Base-by-base conservation (phyloP, 2,329 filamentous ascomycete genomes). In the Aureobasidium melanogenum region DNA sequence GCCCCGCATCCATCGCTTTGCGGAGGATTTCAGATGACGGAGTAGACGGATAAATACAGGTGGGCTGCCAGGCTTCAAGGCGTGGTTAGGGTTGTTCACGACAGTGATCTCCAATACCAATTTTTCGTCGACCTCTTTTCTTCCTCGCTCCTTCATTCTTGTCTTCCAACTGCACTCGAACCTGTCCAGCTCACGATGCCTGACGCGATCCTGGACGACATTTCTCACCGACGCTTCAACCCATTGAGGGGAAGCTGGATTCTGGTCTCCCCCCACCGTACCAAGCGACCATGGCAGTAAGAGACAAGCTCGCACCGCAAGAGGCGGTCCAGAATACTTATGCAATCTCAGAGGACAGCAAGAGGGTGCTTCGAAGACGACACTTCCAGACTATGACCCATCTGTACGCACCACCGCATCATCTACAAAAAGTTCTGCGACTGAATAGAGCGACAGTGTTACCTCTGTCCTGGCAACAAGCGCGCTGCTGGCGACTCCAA, bases 211-310 rank as follows among this genome's bases (percentile, higher is more conserved):
- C 85, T 99, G 55, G 87, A 97, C 79, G 93, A 99, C 74, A 97
- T 99, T 70, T 96, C 94, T 44, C 94, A 99, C 73, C 83, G 94
- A 69, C 88, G 94, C 73, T 97, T 88, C 75, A 99, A 99, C 73
- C 89, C 91, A 58, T 81, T 99, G 64, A 88, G 89, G 66, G 91
- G 90, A 64, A 91, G 88, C 64, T 96, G 92, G 88, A 83, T 99
- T 63, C 83, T 99, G 39, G 94, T 99, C 15, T 97, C 94, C 17
- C 94, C 94, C 64, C 94, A 99, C 75, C 82, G 94, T 60, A 97
- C 92, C 58, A 97, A 97, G 83, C 84, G 94, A 66, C 94, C 94
- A 70, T 99, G 94, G 94, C 94, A 97, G 90, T 96, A 80, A 83
- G 64, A 41, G 41, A 48, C 26, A 28, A 19, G 14, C 30, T 47